phyloP scores from a whole-genome alignment of 768 basidiomycete species.

The Mycena filopes region DNA sequence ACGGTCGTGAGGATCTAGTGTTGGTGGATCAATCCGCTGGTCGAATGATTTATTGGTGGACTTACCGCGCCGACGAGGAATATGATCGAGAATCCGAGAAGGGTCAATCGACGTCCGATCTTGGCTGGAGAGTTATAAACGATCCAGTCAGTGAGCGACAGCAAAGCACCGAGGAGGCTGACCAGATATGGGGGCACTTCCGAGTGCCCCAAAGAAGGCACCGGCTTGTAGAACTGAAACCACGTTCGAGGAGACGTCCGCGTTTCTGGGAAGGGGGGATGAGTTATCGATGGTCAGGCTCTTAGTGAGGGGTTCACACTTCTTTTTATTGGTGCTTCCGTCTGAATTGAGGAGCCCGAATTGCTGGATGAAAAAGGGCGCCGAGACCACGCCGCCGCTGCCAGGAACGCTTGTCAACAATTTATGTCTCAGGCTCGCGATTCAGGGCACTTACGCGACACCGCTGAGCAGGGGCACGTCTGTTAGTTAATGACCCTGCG shows the following conservation, averaged over 20 bases:
- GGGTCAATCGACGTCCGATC: conserved; percentile 73
- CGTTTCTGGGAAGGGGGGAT: conserved; percentile 36
- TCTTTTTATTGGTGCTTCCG: conserved; percentile 50
- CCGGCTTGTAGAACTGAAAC: conserved; percentile 90
- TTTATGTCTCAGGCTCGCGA: not conserved
- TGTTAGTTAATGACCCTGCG: conserved; percentile 2
- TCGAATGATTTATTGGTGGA: not conserved
- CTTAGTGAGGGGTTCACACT: conserved; percentile 1
- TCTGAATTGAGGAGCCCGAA: conserved; percentile 67
- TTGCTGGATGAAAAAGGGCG: conserved; percentile 66
- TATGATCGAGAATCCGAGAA: conserved; percentile 68
- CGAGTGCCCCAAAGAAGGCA: conserved; percentile 88
- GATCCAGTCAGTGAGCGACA: not conserved
- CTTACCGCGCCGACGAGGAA: conserved; percentile 80
- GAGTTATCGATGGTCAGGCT: not conserved
- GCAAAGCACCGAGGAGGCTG: conserved; percentile 30
- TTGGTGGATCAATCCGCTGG: not conserved
- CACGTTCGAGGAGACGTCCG: conserved; percentile 80
- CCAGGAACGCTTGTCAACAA: not conserved
- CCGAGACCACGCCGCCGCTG: conserved; percentile 78
- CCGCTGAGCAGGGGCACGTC: conserved; percentile 31
- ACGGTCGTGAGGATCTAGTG: conserved; percentile 77
- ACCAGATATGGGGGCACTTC: conserved; percentile 78
- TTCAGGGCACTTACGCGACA: conserved; percentile 47
- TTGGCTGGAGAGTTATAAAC: conserved; percentile 53